Evolutionary conservation across 331 rosid species (phyloP), one percentile per base, ranked within the genome.

Genomic region (Malus hybrid): DNA sequence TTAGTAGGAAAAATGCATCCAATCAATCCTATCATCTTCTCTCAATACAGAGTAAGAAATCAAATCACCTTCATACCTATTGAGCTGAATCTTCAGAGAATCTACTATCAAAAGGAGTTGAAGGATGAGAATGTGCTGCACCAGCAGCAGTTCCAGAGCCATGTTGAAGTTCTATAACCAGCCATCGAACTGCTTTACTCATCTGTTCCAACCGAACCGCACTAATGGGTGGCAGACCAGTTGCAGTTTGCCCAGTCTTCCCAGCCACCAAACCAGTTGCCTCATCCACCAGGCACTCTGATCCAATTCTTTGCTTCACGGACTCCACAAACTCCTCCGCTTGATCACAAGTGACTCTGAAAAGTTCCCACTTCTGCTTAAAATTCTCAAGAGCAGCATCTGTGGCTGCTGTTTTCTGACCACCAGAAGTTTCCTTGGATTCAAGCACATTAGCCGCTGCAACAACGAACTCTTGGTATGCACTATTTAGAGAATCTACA

Each of bases 121-220:
- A 84, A 32, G 88, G 77, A 39, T 90, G 98, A 66, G 91, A 79
- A 80, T 84, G 87, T 16, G 90, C 85, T 18, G 93, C 77, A 84
- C 69, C 84, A 73, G 93, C 75, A 75, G 85, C 76, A 66, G 87
- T 64, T 83, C 92, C 97, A 72, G 92, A 90, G 60, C 93, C 93
- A 70, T 90, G 88, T 82, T 93, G 93, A 81, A 90, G 84, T 83
- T 91, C 96, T 74, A 90, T 86, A 50, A 93, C 96, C 46, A 90
- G 93, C 90, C 90, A 90, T 64, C 97, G 75, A 14, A 90, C 97
- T n/a, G 96, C 93, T 80, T 93, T 90, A 74, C 97, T 93, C 96
- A 90, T 89, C 79, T 93, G 98, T 75, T 93, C 98, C 84, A 93
- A 77, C 71, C 92, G 90, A 77, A 90, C 89, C 2, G 97, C 97